Evolutionary conservation across 2,329 filamentous ascomycete species (phyloP), one percentile per base, ranked within the genome.

Genomic region (Stagonosporopsis rhizophila): DNA sequence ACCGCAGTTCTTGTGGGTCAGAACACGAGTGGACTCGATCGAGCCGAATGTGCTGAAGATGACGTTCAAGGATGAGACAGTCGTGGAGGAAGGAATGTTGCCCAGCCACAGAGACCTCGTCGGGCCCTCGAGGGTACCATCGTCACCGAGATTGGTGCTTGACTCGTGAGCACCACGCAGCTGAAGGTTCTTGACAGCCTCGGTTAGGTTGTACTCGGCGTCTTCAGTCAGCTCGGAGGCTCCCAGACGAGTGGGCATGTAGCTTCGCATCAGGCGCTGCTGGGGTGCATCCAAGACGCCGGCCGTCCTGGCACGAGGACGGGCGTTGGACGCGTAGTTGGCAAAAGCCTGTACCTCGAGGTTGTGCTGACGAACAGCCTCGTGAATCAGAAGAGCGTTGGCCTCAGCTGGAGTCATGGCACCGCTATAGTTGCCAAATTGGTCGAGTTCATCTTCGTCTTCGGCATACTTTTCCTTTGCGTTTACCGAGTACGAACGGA

Each of bases 1-100:
- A 3, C 94, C 95, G 74, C 95, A 99, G 78, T 96, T 98, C 83
- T 99, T 99, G 81, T 99, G 92, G 0, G 95, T 98, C 59, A 99
- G 82, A 4, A 99, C 95, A 62, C 95, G 86, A 25, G 92, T 94
- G 3, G 94, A 97, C 64, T 95, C 84, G 61, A 99, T 96, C 3
- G 89, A 85, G 9, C 95, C 95, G 65, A 95, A 96, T n/a, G 88
- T 85, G 75, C 91, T 91, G 80, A 99, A 99, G 79, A 98, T 96
- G 63, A 96, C 92, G 54, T 92, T 92, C 58, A 99, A 80, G 0
- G 95, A 98, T 1, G 94, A 96, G 11, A 95, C 93, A 0, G 95
- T 99, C 2, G 95, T 99, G 2, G 95, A 98, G 4, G 94, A 93
- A 12, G 95, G 95, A 56, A 99, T 97, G 76, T 94, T 97, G 52